phyloP scores from a whole-genome alignment of 192 early-diverging fungal genomes.

The Dispira simplex region DNA sequence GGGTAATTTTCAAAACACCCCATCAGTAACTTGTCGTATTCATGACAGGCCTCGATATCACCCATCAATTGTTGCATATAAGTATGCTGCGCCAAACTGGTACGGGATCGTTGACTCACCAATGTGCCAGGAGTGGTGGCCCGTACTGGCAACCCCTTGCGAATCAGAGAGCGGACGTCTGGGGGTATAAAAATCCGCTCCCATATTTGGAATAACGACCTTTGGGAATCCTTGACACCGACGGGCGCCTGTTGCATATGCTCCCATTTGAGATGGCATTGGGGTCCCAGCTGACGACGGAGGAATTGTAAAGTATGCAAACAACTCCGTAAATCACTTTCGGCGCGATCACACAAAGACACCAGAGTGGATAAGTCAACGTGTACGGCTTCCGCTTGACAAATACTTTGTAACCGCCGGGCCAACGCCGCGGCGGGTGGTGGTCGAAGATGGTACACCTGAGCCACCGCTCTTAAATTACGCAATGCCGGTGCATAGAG shows the following conservation, averaged over 20 bases:
- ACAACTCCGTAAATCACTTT: slow-evolving; percentile 79
- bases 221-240: slow-evolving; percentile 68
- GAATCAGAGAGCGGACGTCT: slow-evolving; percentile 12
- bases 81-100: slow-evolving; percentile 15
- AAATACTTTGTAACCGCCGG: slow-evolving; percentile 64
- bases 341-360: slow-evolving; percentile 54
- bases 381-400: slow-evolving; percentile 50
- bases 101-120: slow-evolving; percentile 16
- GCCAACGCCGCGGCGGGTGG: slow-evolving; percentile 48
- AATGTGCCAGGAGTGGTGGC: slow-evolving; percentile 14
- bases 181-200: slow-evolving; percentile 55
- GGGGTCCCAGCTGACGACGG: slow-evolving; percentile 5
- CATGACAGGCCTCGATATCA: slow-evolving; percentile 48
- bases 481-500: slow-evolving; percentile 78
- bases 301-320: slow-evolving; percentile 70
- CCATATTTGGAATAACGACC: slow-evolving; percentile 69
- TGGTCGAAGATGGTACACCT: slow-evolving; percentile 52
- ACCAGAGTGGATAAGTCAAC: slow-evolving; percentile 62
- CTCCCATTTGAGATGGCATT: slow-evolving; percentile 24
- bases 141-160: slow-evolving; percentile 8
- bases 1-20: slow-evolving; percentile 91
- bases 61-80: slow-evolving; percentile 36
- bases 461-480: slow-evolving; percentile 62
- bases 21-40: slow-evolving; percentile 75
- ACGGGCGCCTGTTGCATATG: slow-evolving; percentile 27